A percentile compares a stretch with the other conserved stretches of the same genome.
phyloP scores from a whole-genome alignment of 805 yeast genomes.

The Cyberlindnera maritima region DNA sequence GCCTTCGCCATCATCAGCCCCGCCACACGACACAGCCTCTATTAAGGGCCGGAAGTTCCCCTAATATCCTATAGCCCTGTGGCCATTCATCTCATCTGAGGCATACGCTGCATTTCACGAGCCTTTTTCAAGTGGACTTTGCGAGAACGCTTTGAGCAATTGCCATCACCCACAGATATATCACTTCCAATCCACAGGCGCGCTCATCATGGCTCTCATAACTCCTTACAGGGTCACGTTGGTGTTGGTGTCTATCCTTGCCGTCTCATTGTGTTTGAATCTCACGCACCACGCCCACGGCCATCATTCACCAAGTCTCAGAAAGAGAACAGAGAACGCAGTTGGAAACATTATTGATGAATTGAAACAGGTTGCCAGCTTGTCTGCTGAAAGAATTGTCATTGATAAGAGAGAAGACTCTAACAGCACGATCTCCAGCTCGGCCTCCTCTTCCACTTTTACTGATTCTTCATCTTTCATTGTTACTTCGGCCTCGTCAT shows the following conservation, averaged over 20 bases:
- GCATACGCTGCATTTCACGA: no score
- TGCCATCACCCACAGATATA: no score
- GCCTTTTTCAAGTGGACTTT: no score
- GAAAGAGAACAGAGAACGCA: not conserved
- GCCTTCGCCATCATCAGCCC: no score
- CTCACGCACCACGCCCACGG: not conserved
- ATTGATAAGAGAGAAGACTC: slow-evolving; percentile 2
- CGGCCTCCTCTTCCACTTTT: no score
- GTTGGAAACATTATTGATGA: not conserved
- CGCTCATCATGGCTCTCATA: not conserved
- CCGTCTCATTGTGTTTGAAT: not conserved
- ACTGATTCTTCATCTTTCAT: not conserved
- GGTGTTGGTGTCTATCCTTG: not conserved
- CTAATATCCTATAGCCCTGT: no score
- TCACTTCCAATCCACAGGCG: no score
- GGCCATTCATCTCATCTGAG: no score
- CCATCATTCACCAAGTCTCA: not conserved
- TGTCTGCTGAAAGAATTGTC: not conserved
- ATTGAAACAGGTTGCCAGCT: not conserved
- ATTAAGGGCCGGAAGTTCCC: no score
- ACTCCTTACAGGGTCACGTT: not conserved
- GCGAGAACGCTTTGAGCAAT: no score
- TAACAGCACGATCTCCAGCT: not conserved
- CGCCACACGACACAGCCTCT: no score
- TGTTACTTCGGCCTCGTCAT: not conserved